Evolutionary conservation across 257 asterid species (phyloP), one percentile per base, ranked within the genome.

Genomic region (Gentiana macrophylla): DNA sequence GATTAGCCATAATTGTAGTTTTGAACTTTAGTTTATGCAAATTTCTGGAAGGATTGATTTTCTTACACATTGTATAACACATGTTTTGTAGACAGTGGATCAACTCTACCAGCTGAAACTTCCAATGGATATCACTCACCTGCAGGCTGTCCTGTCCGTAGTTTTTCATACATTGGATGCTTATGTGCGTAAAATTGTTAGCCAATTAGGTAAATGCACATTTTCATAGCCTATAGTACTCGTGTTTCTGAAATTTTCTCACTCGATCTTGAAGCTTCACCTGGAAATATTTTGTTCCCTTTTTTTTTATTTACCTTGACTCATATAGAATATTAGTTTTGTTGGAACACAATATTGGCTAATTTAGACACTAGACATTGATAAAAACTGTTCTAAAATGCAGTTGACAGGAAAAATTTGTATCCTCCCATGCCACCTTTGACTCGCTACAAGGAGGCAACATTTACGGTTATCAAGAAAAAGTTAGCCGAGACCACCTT

Each of bases 51-150:
- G 24, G 24, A 5, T 41, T 41, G 9, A 4, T 64, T 51, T 60
- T 63, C 62, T 59, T 60, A 63, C 60, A 61, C 61, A 56, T 57
- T 53, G 50, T 68, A 52, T 68, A 61, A 35, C 54, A 53, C n/a
- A 65, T 75, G 52, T 52, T 77, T 75, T 81, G 83, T 91, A 92
- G 99, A 88, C 97, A 6, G 89, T 92, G 74, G 97, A 77, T 77
- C 99, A 85, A 69, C 90, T 92, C 56, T 92, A 88, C 61, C 82
- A 69, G 71, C 78, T 91, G 93, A 80, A 77, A 67, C 84, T 88
- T 62, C 99, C 95, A 35, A 67, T 88, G 80, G 95, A 88, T 74
- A 83, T 92, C 61, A 88, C 94, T 46, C 99, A 92, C 83, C 77
- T 92, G 68, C 97, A 88, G 69, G 99, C 99, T 77, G 82, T 92